These are phyloP conservation scores for Aspergillus ibericus DNA, from an alignment of 2,329 filamentous ascomycete species.

Conservation along the genomic window DNA sequence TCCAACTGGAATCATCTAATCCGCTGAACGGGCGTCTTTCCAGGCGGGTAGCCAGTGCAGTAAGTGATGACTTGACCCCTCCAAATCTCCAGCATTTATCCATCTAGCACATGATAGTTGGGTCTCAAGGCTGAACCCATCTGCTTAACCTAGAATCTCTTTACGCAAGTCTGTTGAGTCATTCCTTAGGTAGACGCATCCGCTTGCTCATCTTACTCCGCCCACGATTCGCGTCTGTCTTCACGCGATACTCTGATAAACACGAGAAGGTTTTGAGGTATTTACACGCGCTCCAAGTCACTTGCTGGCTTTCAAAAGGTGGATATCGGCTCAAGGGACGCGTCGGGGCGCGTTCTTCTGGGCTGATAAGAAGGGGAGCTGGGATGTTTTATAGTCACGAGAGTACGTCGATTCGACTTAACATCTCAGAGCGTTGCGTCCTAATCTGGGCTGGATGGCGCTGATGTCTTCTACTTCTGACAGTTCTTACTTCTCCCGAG, in stretches of 20 bases:
- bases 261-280: neutral
- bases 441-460: neutral
- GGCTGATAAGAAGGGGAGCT: neutral
- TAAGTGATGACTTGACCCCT: too few relatives aligned
- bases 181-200: neutral
- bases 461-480: slow-evolving; percentile 20
- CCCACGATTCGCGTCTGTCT: neutral
- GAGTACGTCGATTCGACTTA: slow-evolving; percentile 57
- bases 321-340: neutral
- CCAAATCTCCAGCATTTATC: too few relatives aligned
- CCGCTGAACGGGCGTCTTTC: too few relatives aligned
- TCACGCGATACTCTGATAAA: neutral
- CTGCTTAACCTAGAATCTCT: too few relatives aligned
- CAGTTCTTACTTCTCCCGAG: slow-evolving; percentile 77
- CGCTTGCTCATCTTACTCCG: neutral
- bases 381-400: slow-evolving; percentile 95
- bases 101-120: too few relatives aligned
- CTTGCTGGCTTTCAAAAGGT: neutral
- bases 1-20: too few relatives aligned
- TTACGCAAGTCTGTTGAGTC: too few relatives aligned
- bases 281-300: neutral
- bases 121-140: too few relatives aligned
- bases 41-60: too few relatives aligned
- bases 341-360: neutral
- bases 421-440: neutral